Percentiles rank a stretch among this genome's conserved stretches.
Evolutionary conservation across 2,329 filamentous ascomycete genomes (phyloP).

Genomic region (Penicillium hordei): DNA sequence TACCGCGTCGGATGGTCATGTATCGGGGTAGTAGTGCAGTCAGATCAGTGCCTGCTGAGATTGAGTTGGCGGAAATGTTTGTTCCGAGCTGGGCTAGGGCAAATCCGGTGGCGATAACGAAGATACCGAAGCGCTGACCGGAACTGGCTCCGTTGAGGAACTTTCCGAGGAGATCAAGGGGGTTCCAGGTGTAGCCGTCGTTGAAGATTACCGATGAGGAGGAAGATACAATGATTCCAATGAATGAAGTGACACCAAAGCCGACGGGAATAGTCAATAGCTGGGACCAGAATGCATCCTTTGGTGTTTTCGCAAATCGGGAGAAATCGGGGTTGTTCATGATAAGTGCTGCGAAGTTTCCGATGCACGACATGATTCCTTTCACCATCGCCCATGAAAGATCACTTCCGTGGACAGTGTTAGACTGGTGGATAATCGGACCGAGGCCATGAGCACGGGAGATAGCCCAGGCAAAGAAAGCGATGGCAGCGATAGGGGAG

Average conservation of each 20-base stretch:
- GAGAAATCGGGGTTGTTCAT: slow-evolving; percentile 78
- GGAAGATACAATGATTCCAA: slow-evolving; percentile 76
- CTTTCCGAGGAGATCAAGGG: slow-evolving; percentile 63
- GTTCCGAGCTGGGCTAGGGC: slow-evolving; percentile 79
- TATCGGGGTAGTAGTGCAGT: slow-evolving; percentile 76
- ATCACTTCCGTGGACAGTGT: slow-evolving; percentile 62
- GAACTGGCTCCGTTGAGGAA: slow-evolving; percentile 70
- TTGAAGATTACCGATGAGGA: slow-evolving; percentile 64
- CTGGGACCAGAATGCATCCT: slow-evolving; percentile 77
- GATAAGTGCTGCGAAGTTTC: slow-evolving; percentile 88
- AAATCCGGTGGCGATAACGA: slow-evolving; percentile 69
- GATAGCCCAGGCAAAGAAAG: slow-evolving; percentile 85
- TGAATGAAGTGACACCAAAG: slow-evolving; percentile 79
- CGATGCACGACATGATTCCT: slow-evolving; percentile 84
- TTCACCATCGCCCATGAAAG: slow-evolving; percentile 81
- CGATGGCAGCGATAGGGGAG: slow-evolving; percentile 77
- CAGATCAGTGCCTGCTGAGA: slow-evolving; percentile 80
- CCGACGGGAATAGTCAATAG: slow-evolving; percentile 69
- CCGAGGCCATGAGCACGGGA: slow-evolving; percentile 79
- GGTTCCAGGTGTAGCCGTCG: slow-evolving; percentile 68
- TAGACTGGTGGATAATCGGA: slow-evolving; percentile 72
- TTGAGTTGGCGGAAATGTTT: slow-evolving; percentile 83
- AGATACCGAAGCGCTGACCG: slow-evolving; percentile 70
- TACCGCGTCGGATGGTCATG: slow-evolving; percentile 81
- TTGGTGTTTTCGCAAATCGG: slow-evolving; percentile 75